Conservation (phyloP, 345 rosid species). For the Acer negundo region DNA sequence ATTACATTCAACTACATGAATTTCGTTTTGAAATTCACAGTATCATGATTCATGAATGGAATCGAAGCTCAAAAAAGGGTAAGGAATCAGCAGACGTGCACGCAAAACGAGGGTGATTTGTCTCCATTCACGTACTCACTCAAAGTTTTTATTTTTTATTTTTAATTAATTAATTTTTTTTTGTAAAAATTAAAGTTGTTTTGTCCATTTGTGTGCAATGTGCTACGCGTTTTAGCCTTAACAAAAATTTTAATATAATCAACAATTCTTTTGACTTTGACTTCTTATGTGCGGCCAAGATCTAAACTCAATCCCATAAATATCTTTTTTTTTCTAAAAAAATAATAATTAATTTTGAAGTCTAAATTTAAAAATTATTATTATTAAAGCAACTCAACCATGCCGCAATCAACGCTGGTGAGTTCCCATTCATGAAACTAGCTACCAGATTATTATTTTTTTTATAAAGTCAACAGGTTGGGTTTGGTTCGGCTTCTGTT, state of each 20-base stretch:
- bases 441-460: background rate
- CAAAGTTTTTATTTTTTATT: no score
- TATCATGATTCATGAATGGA: background rate
- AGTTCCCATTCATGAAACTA: conserved; percentile 36
- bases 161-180: no score
- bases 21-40: no score
- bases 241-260: conserved; percentile 14
- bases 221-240: conserved; percentile 45
- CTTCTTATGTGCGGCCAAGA: conserved; percentile 22
- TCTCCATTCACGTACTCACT: conserved; percentile 11
- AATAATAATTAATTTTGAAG: background rate
- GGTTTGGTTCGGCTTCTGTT: background rate
- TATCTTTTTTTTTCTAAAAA: no score
- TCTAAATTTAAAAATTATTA: background rate
- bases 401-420: conserved; percentile 67
- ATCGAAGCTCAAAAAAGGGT: background rate
- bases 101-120: conserved; percentile 66
- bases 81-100: conserved; percentile 34
- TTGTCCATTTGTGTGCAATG: conserved; percentile 38
- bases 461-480: conserved; percentile 38
- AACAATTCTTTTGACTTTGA: conserved; percentile 49
- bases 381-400: conserved; percentile 6
- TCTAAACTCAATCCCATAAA: background rate
- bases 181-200: conserved; percentile 25
- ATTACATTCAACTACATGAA: no score